Evolutionary conservation across 768 basidiomycete species (phyloP).

Genomic region (Scleroderma bovista): DNA sequence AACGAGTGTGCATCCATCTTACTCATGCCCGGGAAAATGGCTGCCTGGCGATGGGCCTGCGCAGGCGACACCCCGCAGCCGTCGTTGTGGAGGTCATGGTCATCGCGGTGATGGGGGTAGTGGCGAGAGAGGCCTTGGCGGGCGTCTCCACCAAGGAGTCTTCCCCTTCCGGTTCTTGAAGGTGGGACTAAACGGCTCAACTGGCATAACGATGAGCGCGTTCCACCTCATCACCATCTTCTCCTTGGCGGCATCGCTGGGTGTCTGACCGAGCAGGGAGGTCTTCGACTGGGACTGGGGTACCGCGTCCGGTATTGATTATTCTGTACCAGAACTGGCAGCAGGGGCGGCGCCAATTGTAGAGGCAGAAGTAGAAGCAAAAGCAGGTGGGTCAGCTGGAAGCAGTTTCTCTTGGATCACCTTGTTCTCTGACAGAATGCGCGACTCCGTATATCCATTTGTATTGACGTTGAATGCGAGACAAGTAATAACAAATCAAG

Average conservation of each 20-base stretch:
- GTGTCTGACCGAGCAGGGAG: slow-evolving; percentile 33
- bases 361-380: too few relatives aligned
- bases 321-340: too few relatives aligned
- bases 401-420: slow-evolving; percentile 16
- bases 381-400: slow-evolving; percentile 2
- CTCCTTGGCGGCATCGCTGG: slow-evolving; percentile 19
- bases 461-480: slow-evolving; percentile 20
- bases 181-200: slow-evolving; percentile 64
- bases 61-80: slow-evolving; percentile 19
- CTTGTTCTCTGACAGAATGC: slow-evolving; percentile 40
- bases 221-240: slow-evolving; percentile 72
- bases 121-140: slow-evolving; percentile 31
- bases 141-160: slow-evolving; percentile 29
- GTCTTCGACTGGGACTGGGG: slow-evolving; percentile 26
- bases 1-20: slow-evolving; percentile 20
- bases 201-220: slow-evolving; percentile 85
- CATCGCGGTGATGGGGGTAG: slow-evolving; percentile 27
- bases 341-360: too few relatives aligned
- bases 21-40: slow-evolving; percentile 21
- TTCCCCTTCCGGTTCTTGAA: slow-evolving; percentile 34
- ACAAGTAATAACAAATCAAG: background rate
- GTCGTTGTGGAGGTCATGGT: slow-evolving; percentile 20
- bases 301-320: slow-evolving; percentile 5
- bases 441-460: slow-evolving; percentile 21
- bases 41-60: slow-evolving; percentile 18